Evolutionary conservation across 257 asterid genomes (phyloP).

Genomic region (Verbascum thapsus): DNA sequence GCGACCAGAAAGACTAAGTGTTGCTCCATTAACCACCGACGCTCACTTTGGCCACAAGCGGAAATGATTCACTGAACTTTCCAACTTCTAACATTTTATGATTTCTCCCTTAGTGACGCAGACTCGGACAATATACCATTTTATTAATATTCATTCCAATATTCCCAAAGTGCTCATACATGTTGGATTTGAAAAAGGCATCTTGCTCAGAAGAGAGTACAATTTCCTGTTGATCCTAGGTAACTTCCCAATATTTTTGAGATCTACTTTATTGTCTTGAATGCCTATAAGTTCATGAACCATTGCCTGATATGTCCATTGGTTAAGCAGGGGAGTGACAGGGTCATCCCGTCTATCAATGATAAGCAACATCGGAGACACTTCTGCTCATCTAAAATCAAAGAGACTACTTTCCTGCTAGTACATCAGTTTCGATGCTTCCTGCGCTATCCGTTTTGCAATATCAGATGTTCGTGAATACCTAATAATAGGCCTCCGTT

Average conservation of each 20-base stretch:
- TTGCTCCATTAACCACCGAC: no score
- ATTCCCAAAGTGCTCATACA: constrained; percentile 93
- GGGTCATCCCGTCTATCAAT: constrained; percentile 97
- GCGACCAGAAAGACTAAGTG: no score
- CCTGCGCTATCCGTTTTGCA: constrained; percentile 88
- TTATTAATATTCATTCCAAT: constrained; percentile 96
- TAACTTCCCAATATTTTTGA: constrained; percentile 62
- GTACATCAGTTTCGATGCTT: constrained; percentile 96
- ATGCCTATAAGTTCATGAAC: constrained; percentile 94
- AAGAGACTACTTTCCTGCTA: constrained; percentile 95
- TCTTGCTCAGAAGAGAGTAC: constrained; percentile 97
- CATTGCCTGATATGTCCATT: constrained; percentile 99
- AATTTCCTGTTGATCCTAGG: constrained; percentile 95
- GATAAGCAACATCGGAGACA: constrained; percentile 84
- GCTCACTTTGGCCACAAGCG: no score
- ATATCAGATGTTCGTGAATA: constrained; percentile 87
- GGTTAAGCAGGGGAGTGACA: constrained; percentile 90
- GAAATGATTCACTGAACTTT: no score
- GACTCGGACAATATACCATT: no score
- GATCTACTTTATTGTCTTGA: constrained; percentile 91
- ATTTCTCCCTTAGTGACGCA: no score
- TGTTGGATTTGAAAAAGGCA: constrained; percentile 87
- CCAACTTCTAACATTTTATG: no score
- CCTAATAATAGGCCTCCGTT: constrained; percentile 88
- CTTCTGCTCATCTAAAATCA: constrained; percentile 91